These are phyloP conservation scores for Xerocomus amazonicus DNA, from an alignment of 1,284 basidiomycete species.

Conservation along the genomic window DNA sequence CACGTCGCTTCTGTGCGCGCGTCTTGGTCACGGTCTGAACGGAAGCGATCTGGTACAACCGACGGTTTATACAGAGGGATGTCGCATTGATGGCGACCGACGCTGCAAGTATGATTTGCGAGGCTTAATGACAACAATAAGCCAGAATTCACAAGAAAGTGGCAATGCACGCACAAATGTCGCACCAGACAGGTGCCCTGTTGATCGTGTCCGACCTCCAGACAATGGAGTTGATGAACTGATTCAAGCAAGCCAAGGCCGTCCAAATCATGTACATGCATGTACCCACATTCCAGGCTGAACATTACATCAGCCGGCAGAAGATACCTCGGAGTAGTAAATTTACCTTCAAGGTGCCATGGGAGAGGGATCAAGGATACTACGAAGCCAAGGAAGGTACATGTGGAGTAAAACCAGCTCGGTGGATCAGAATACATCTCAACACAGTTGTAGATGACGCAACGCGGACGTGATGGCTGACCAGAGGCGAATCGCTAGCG, in stretches of 20 bases:
- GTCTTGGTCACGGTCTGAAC: slow-evolving; percentile 31
- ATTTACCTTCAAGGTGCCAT: slow-evolving; percentile 41
- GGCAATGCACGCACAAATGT: slow-evolving; percentile 19
- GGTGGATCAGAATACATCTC: slow-evolving; percentile 23
- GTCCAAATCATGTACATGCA: slow-evolving; percentile 59
- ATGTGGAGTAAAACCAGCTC: slow-evolving; percentile 32
- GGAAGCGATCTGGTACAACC: slow-evolving; percentile 46
- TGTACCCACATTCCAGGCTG: slow-evolving; percentile 54
- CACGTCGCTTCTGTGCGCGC: slow-evolving; percentile 34
- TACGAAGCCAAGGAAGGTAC: slow-evolving; percentile 36
- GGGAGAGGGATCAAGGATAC: slow-evolving; percentile 42
- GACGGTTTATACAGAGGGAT: slow-evolving; percentile 45
- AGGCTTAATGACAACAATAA: slow-evolving; percentile 29
- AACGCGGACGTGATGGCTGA: slow-evolving; percentile 6
- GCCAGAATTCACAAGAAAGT: not conserved
- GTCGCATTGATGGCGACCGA: slow-evolving; percentile 51
- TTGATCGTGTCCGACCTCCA: slow-evolving; percentile 52
- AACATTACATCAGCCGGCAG: slow-evolving; percentile 5
- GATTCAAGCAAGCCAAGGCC: slow-evolving; percentile 46
- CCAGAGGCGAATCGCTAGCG: slow-evolving; percentile 5
- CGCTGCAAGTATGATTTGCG: slow-evolving; percentile 39
- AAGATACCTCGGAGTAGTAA: not conserved
- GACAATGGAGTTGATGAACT: slow-evolving; percentile 49
- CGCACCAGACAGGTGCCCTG: slow-evolving; percentile 58
- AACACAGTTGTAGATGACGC: slow-evolving; percentile 23